Conservation (phyloP, 805 yeast species). For the Cephaloascus albidus region DNA sequence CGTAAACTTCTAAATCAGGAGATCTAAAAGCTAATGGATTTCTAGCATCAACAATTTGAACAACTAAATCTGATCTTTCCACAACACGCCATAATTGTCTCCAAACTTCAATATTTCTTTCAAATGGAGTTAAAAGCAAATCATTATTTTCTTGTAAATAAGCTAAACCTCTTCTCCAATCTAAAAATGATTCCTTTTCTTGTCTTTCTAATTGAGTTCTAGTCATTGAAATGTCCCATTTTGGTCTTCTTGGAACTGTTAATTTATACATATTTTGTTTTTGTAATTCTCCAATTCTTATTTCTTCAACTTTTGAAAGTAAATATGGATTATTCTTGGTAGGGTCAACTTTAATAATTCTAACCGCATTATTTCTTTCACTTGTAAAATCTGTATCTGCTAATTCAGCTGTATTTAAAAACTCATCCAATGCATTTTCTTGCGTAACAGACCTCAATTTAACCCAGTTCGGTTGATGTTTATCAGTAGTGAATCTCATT, state of each 20-base stretch:
- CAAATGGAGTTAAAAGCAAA: conserved; percentile 87
- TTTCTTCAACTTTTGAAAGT: conserved; percentile 58
- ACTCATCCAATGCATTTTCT: conserved; percentile 89
- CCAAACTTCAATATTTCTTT: conserved; percentile 97
- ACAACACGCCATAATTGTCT: conserved; percentile 97
- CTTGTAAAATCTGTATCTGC: conserved; percentile 97
- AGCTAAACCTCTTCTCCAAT: conserved; percentile 92
- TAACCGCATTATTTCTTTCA: conserved; percentile 73
- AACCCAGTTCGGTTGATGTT: conserved; percentile 82
- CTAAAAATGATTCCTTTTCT: conserved; percentile 84
- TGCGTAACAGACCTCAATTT: conserved; percentile 91
- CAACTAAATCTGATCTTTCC: conserved; percentile 88
- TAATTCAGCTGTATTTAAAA: conserved; percentile 87
- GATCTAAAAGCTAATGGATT: conserved; percentile 88
- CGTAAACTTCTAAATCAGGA: conserved; percentile 77
- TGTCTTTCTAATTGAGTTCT: conserved; percentile 71
- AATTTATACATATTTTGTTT: conserved; percentile 59
- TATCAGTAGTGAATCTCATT: conserved; percentile 79
- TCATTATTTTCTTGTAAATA: conserved; percentile 76
- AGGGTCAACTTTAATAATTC: conserved; percentile 67
- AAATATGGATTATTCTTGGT: conserved; percentile 42
- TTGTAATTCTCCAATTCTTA: conserved; percentile 50
- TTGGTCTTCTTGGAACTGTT: conserved; percentile 89
- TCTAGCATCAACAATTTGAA: conserved; percentile 96
- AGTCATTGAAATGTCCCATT: conserved; percentile 68